Evolutionary conservation across 2,329 filamentous ascomycete species (phyloP), one percentile per base, ranked within the genome.

Genomic region (Chrysoporthe austroafricana): DNA sequence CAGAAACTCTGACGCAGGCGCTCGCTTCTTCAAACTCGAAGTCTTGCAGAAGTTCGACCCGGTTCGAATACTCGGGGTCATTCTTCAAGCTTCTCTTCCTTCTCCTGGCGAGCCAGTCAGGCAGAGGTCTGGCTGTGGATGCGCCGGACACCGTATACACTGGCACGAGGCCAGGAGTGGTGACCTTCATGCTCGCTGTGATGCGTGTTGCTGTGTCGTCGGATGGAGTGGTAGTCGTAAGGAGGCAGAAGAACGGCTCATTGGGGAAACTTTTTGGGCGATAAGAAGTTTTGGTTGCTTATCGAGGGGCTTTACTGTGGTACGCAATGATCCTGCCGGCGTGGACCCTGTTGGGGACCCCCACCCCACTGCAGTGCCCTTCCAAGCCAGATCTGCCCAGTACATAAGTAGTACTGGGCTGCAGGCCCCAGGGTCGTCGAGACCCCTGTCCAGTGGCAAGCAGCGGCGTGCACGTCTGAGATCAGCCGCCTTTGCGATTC

Each of bases 11-110:
- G 71, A 99, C 88, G 77, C 95, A 97, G 73, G 90, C 88, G 76
- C 94, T 97, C 52, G 96, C 95, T 80, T 97, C 94, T 75, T 97
- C 94, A 75, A 99, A 98, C 76, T 96, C 94, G 78, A 99, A 99
- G 77, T 99, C 96, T 76, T 99, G 96, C 48, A 99, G 86, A 67
- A 99, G 85, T 79, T 99, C 96, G 73, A 99, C 90, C 72, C 96
- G 91, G 78, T 94, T 97, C 71, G 94, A 91, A 80, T 95, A 98
- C 77, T 97, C 95, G 69, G 91, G 85, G 76, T 98, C 95, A 73
- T 95, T 90, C 80, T 98, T 98, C 73, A 97, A 82, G 76, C 92
- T 96, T 77, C 92, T 87, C 84, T 97, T 98, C 77, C 95, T 86
- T 74, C 93, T 91, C 72, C 93, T 88, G 44, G 94, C 91, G 69